Percentiles rank a stretch among this genome's conserved stretches.
These are phyloP conservation scores for Leonotis leonurus DNA, from an alignment of 257 asterid genomes.

Conservation along the genomic window DNA sequence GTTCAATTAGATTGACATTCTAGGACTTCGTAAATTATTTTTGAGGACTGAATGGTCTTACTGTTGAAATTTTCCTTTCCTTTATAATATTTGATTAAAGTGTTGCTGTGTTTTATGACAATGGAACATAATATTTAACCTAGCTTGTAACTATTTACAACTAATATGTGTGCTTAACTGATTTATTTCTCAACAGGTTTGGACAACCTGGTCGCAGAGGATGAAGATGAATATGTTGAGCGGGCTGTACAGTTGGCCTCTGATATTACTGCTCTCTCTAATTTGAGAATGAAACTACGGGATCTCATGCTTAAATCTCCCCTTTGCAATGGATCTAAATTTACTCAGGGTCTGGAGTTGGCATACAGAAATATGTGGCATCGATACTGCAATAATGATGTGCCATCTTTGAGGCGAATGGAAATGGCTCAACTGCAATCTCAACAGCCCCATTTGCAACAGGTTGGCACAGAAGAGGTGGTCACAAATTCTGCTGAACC, in stretches of 20 bases:
- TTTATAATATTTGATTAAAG: background rate
- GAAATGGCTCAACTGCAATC: constrained; percentile 33
- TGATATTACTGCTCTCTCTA: constrained; percentile 63
- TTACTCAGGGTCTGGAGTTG: constrained; percentile 56
- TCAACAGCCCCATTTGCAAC: constrained; percentile 25
- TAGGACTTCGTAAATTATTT: background rate
- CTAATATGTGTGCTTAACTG: background rate
- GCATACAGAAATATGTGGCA: constrained; percentile 74
- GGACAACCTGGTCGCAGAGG: constrained; percentile 60
- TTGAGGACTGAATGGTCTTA: background rate
- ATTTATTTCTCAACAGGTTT: constrained; percentile 45
- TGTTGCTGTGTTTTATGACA: background rate
- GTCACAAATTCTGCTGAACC: constrained; percentile 27
- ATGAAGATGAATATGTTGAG: constrained; percentile 81
- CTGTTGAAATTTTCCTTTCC: background rate
- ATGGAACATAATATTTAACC: background rate
- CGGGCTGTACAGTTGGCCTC: constrained; percentile 66
- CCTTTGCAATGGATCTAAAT: constrained; percentile 74
- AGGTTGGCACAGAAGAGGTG: constrained; percentile 27
- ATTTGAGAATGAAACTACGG: constrained; percentile 63
- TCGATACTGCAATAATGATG: constrained; percentile 71
- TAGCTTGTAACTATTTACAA: background rate
- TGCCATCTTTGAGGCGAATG: constrained; percentile 66
- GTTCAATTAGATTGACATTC: constrained; percentile 2
- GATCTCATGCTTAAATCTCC: constrained; percentile 86